Evolutionary conservation across 805 yeast genomes (phyloP), one percentile per base, ranked within the genome.

Genomic region (Metschnikowia noctiluminum): DNA sequence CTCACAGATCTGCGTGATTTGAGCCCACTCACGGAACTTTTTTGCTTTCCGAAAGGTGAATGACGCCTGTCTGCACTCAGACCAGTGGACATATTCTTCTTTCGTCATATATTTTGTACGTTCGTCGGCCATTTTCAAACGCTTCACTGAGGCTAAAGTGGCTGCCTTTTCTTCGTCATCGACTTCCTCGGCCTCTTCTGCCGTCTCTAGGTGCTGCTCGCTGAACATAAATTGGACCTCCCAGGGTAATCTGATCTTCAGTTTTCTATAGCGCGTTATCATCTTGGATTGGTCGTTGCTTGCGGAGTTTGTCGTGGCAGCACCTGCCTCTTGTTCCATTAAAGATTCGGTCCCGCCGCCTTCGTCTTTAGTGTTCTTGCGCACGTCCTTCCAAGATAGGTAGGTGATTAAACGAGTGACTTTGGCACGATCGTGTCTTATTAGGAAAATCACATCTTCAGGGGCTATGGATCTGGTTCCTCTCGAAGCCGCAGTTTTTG

Each of bases 81-180:
- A 88, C 97, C 98, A 94, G 64, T 94, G 99, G 14, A 91, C 99
- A 61, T 94, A 94, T 63, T 94, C 99, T 60, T 94, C 97, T 62
- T 84, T 86, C 0, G 99, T 94, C 99, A 94, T 94, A 57, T 85
- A 79, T 55, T 76, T 81, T 0, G 99, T 94, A 53, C 99, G 77
- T 44, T 94, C 97, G 67, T 94, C 99, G 4, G 97, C 97, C 66
- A 81, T 84, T 60, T 90, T 89, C 56, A 94, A 76, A 49, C 97
- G 74, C 64, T 90, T 89, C 65, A 89, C 70, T n/a, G 96, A 89
- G 0, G 96, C 94, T 28, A 85, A 66, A 32, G 89, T 85, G 5
- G 96, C 97, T 42, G 91, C 96, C 54, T 85, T 79, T 61, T 91
- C 97, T 45, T 86, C 96, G 38, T 89, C 97, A 59, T 91, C 97